Evolutionary conservation across 2,329 filamentous ascomycete species (phyloP), one percentile per base, ranked within the genome.

Genomic region (Trichoderma semiorbis): DNA sequence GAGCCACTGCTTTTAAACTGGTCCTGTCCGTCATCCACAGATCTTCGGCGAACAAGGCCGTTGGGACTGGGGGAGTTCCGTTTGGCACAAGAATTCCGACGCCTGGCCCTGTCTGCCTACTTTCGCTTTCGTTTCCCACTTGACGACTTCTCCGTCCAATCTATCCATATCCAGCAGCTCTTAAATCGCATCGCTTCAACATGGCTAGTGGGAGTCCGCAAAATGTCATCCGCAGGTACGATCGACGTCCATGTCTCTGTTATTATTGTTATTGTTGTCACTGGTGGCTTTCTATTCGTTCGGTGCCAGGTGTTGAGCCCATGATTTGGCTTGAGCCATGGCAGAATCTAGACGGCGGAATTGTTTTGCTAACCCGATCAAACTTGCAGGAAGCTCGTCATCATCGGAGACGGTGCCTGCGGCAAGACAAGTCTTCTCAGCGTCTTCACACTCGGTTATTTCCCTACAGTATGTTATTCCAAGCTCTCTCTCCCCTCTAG

Each of bases 371-470:
- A 76, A 71, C 75, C 74, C 58, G 67, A 58, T 24, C 66, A 57
- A 53, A 74, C 47, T 3, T 64, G 21, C 80, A 97, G 95, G 86
- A 98, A 98, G 85, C 87, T 98, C 79, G 95, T 98, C 78, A 98
- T 98, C 77, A 97, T 98, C 78, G 95, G 95, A 74, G 95, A 98
- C 80, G 96, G 96, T 85, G 96, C 96, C 77, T 99, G 96, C 84
- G 96, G 96, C 78, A 99, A 99, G 87, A 99, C 96, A 67, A 97
- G 94, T 90, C 85, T 99, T 78, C 86, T 99, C 76, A 98, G 95
- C 81, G 96, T 99, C 76, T 99, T 99, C 83, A 99, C 96, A 43
- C 87, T 99, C 69, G 96, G 96, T 72, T 98, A 98, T 83, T 99
- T 98, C 79, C 96, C 96, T 78, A 97, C 94, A 79, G 95, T 98